Evolutionary conservation across 2,329 filamentous ascomycete genomes (phyloP).

Genomic region (Ceratocystis harringtonii): DNA sequence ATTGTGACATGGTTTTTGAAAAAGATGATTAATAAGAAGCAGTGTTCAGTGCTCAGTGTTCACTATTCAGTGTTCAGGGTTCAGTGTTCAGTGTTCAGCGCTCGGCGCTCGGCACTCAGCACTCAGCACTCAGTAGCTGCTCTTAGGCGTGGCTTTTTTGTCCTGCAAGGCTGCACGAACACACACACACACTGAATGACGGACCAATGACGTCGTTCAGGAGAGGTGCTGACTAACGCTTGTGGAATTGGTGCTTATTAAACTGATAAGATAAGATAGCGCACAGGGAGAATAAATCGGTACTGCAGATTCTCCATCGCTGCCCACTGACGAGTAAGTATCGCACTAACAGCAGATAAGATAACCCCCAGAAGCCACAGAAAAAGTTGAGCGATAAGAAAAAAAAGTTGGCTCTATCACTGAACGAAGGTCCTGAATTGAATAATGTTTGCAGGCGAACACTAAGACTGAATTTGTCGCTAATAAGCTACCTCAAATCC

Average conservation of each 20-base stretch:
- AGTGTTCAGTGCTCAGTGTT: too few relatives aligned
- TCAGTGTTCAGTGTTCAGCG: too few relatives aligned
- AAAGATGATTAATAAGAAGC: too few relatives aligned
- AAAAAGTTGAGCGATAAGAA: slow-evolving; percentile 16
- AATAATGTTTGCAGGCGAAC: slow-evolving; percentile 4
- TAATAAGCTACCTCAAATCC: slow-evolving; percentile 5
- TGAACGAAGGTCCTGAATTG: neutral
- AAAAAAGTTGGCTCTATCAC: slow-evolving; percentile 14
- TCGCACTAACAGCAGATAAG: neutral
- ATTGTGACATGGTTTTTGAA: too few relatives aligned
- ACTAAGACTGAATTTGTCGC: slow-evolving; percentile 9
- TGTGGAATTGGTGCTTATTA: neutral
- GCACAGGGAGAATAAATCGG: neutral
- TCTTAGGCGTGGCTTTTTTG: too few relatives aligned
- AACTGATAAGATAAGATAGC: slow-evolving; percentile 16
- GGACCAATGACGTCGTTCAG: slow-evolving; percentile 11
- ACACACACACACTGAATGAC: neutral
- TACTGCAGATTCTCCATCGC: neutral
- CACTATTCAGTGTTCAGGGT: too few relatives aligned
- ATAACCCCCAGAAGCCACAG: slow-evolving; percentile 8
- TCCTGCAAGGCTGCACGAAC: too few relatives aligned
- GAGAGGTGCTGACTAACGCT: neutral
- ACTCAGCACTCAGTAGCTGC: too few relatives aligned
- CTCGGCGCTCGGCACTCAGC: too few relatives aligned
- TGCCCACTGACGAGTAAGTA: neutral